Base-by-base conservation (phyloP, 441 rosid genomes). In the Arabidopsis lyrata region DNA sequence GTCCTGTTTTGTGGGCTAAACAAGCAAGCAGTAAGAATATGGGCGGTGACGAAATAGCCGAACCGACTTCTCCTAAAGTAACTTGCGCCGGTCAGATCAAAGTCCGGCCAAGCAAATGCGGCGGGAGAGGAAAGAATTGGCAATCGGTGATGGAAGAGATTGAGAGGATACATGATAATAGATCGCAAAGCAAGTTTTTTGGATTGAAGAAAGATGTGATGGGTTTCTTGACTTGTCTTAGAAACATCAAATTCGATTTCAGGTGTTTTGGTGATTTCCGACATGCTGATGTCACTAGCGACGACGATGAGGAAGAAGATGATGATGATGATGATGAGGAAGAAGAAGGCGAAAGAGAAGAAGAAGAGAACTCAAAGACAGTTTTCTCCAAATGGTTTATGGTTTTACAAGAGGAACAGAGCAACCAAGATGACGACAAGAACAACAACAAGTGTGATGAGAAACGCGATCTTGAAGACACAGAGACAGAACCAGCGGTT, bases 81-180 rank as follows among this genome's bases (percentile, higher is more conserved):
- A 95, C 94, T 2, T 95, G 99, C 14, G 94, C 93, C 0, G 99
- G 99, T 38, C 94, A 95, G 93, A 92, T 95, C 86, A 95, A 89
- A 81, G 96, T 90, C 53, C 78, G 83, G 77, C 88, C 88, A 22
- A 86, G 88, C 35, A 73, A 73, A 55, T 47, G 68, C 5, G 73
- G 71, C 9, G 71, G 79, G 15, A 53, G 88, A 35, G 83, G 93
- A 77, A 92, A 88, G 85, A 88, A 78, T 79, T 92, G 97, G 97
- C 97, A 92, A 74, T 89, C 96, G 0, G 90, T 92, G 12, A 95
- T 95, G 97, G 96, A 86, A 63, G 99, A 95, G 84, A 90, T 92
- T 8, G 97, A 95, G 76, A 84, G 85, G 76, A 86, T 95, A 68
- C 97, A 88, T 77, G 82, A 77, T 48, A 71, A 69, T 69, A 81